Evolutionary conservation across 2,329 filamentous ascomycete species (phyloP), one percentile per base, ranked within the genome.

Genomic region (Lachnellula hyalina): DNA sequence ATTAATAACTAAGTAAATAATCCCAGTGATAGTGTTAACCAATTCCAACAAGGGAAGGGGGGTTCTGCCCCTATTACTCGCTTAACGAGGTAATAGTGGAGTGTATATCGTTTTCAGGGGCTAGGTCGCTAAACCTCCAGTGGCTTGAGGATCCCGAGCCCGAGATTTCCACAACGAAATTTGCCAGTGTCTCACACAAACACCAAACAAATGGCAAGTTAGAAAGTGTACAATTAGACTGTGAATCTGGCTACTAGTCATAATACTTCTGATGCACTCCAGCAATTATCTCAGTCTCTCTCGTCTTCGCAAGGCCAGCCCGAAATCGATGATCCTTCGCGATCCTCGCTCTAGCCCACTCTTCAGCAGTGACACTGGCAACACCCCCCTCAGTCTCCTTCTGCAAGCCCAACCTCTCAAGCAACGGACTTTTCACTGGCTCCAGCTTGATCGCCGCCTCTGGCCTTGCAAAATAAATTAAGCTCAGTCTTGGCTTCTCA

Each of bases 381-480:
- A 60, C 36, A 1, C 70, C 68, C 42, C 71, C 71, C 21, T 57
- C 59, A 44, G 47, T 46, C n/a, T 48, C 47, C 25, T 52, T 55
- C 28, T 64, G 54, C n/a, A 68, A 56, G 1, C 67, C 66, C 6
- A 63, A 51, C 23, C 62, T 52, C 40, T 66, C 49, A 17, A 70
- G 56, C 3, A 70, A 54, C 2, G 67, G 63, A 46, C 62, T 66
- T 41, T 65, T 52, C 35, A 67, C 66, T 1, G 66, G 60, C 34
- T 58, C 45, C 34, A 65, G 35, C 32, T 44, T 45, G n/a, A 59
- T 19, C n/a, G 57, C 48, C 49, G 56, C 57, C 47, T 57, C 61
- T 4, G 63, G 62, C 5, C 62, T 21, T 4, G 55, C 75, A 66
- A 77, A 76, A 51, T 76, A 77, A 36, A 78, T 54, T 9, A 77